Evolutionary conservation across 805 yeast species (phyloP).

Genomic region (Candida khao-thaluensis): DNA sequence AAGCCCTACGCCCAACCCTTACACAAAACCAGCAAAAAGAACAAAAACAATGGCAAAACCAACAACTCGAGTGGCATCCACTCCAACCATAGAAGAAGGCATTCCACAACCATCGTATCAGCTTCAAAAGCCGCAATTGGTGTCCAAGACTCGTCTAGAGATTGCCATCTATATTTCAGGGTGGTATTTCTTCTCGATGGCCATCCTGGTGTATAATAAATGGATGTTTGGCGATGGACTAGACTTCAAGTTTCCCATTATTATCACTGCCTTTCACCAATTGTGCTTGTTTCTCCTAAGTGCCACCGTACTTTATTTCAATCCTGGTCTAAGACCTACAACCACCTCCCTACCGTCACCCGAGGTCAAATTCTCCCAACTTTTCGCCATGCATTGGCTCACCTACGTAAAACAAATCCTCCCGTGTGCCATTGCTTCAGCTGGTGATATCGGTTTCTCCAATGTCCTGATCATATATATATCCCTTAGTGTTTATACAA

Average conservation of each 20-base stretch:
- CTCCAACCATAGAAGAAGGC: background rate
- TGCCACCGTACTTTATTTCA: slow-evolving; percentile 39
- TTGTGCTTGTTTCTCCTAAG: slow-evolving; percentile 60
- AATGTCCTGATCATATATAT: slow-evolving; percentile 79
- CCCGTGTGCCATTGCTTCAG: slow-evolving; percentile 85
- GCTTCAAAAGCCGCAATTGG: background rate
- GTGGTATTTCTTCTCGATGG: slow-evolving; percentile 70
- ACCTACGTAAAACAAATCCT: slow-evolving; percentile 53
- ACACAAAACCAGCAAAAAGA: too few relatives aligned
- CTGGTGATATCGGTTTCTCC: slow-evolving; percentile 92
- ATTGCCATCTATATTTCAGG: slow-evolving; percentile 42
- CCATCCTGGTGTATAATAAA: slow-evolving; percentile 81
- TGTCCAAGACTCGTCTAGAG: slow-evolving; percentile 13
- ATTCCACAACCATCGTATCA: too few relatives aligned
- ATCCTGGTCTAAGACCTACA: slow-evolving; percentile 49
- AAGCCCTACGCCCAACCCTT: too few relatives aligned
- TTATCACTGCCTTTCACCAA: slow-evolving; percentile 86
- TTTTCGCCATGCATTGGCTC: slow-evolving; percentile 21
- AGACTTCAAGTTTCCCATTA: slow-evolving; percentile 77
- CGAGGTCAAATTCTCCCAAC: slow-evolving; percentile 17
- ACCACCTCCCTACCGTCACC: slow-evolving; percentile 1
- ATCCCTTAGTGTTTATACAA: slow-evolving; percentile 82
- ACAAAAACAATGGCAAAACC: background rate
- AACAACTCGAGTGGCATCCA: background rate
- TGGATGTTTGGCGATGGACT: slow-evolving; percentile 94